A percentile compares a stretch with the other conserved stretches of the same genome.
Evolutionary conservation across 2,329 filamentous ascomycete species (phyloP).

Genomic region (Colletotrichum sp.): DNA sequence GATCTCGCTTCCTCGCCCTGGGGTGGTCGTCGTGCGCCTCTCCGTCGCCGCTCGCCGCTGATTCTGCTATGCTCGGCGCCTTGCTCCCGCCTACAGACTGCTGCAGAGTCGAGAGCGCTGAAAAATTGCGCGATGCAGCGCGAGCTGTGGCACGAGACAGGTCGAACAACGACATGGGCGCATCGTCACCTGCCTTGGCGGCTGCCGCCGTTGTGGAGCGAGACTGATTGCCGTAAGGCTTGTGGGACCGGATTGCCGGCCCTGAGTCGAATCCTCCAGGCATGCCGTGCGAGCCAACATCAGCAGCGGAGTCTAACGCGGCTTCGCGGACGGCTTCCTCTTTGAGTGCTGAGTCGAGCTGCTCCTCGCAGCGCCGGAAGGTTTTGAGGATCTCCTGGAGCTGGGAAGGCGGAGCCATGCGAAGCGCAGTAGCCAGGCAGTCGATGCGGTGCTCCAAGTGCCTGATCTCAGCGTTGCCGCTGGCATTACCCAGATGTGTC

Average conservation of each 20-base stretch:
- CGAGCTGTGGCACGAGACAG: conserved; percentile 66
- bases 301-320: conserved; percentile 71
- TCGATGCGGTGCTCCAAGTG: conserved; percentile 84
- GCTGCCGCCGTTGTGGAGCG: conserved; percentile 32
- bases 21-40: conserved; percentile 31
- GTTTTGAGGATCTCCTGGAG: conserved; percentile 78
- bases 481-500: conserved; percentile 65
- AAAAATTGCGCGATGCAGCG: conserved; percentile 63
- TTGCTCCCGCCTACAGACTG: conserved; percentile 37
- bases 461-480: conserved; percentile 66
- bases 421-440: conserved; percentile 75
- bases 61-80: background rate
- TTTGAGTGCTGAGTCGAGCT: conserved; percentile 70
- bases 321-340: conserved; percentile 72
- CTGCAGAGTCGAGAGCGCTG: conserved; percentile 59
- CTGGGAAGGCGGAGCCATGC: conserved; percentile 72
- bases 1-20: conserved; percentile 73
- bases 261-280: conserved; percentile 57
- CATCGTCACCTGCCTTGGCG: conserved; percentile 57
- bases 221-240: conserved; percentile 23
- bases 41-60: conserved; percentile 12
- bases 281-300: conserved; percentile 59
- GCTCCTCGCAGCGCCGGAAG: conserved; percentile 80
- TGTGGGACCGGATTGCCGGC: conserved; percentile 37
- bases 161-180: conserved; percentile 70